These are phyloP conservation scores for Orychophragmus violaceus DNA, from an alignment of 345 rosid species.

Conservation along the genomic window DNA sequence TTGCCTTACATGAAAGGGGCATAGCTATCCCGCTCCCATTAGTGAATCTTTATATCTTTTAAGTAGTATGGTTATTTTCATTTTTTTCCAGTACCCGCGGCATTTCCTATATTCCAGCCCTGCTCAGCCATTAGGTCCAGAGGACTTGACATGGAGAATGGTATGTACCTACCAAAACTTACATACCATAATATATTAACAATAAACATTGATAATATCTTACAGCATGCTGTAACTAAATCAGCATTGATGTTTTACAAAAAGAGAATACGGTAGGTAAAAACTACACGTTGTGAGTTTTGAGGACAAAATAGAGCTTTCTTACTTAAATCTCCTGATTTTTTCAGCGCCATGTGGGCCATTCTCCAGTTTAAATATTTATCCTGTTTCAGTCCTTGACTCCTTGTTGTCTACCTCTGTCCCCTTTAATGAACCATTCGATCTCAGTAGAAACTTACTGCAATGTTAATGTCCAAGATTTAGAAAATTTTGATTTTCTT, in stretches of 20 bases:
- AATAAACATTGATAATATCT: neutral
- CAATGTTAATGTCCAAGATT: neutral
- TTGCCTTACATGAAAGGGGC: neutral
- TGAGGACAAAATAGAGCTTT: too few species aligned
- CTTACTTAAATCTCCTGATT: too few species aligned
- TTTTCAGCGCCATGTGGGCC: too few species aligned
- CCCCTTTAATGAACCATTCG: neutral
- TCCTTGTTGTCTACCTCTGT: neutral
- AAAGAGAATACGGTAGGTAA: neutral
- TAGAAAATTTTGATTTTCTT: neutral
- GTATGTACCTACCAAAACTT: slow-evolving; percentile 33
- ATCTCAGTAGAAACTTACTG: neutral
- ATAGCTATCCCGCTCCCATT: neutral
- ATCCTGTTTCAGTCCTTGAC: too few species aligned
- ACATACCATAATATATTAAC: neutral
- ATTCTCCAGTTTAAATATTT: too few species aligned
- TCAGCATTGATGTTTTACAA: neutral
- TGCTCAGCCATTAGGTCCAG: slow-evolving; percentile 92
- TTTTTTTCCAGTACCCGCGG: slow-evolving; percentile 53
- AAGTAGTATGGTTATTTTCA: slow-evolving; percentile 10
- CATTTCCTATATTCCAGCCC: slow-evolving; percentile 89
- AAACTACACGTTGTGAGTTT: too few species aligned
- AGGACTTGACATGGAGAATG: slow-evolving; percentile 97
- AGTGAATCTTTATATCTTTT: neutral
- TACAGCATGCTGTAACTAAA: neutral